Evolutionary conservation across 2,329 filamentous ascomycete species (phyloP).

Genomic region (Pseudogymnoascus destructans): DNA sequence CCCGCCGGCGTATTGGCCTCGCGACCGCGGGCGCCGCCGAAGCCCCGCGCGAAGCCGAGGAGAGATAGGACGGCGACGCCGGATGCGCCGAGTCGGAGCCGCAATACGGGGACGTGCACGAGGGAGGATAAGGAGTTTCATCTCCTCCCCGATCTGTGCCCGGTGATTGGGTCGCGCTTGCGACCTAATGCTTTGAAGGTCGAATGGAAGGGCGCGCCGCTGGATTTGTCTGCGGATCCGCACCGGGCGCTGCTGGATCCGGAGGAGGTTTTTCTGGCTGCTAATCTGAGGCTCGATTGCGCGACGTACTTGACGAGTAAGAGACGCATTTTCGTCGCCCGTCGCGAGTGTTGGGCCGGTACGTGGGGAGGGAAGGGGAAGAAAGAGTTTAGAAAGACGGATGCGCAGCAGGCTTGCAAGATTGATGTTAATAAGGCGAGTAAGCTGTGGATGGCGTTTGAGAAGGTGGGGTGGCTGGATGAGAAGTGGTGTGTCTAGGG

Average conservation of each 20-base stretch:
- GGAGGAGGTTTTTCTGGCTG: conserved; percentile 64
- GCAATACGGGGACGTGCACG: conserved; percentile 42
- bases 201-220: conserved; percentile 72
- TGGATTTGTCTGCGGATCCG: conserved; percentile 63
- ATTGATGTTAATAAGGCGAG: conserved; percentile 97
- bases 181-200: conserved; percentile 64
- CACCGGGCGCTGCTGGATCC: conserved; percentile 59
- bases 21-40: conserved; percentile 24
- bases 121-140: conserved; percentile 74
- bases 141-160: conserved; percentile 58
- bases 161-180: conserved; percentile 48
- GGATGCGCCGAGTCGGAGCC: conserved; percentile 24
- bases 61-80: conserved; percentile 22
- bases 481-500: conserved; percentile 23
- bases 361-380: conserved; percentile 35
- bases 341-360: conserved; percentile 41
- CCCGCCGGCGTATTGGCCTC: conserved; percentile 14
- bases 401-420: conserved; percentile 92
- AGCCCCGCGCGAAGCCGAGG: conserved; percentile 8
- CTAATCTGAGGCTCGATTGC: conserved; percentile 68
- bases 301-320: conserved; percentile 88
- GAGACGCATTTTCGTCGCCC: conserved; percentile 73
- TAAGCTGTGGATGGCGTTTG: conserved; percentile 80
- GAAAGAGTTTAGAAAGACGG: conserved; percentile 89
- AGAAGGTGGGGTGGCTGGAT: conserved; percentile 74